Evolutionary conservation across 2,329 filamentous ascomycete species (phyloP).

Genomic region (Aphanocladium album): DNA sequence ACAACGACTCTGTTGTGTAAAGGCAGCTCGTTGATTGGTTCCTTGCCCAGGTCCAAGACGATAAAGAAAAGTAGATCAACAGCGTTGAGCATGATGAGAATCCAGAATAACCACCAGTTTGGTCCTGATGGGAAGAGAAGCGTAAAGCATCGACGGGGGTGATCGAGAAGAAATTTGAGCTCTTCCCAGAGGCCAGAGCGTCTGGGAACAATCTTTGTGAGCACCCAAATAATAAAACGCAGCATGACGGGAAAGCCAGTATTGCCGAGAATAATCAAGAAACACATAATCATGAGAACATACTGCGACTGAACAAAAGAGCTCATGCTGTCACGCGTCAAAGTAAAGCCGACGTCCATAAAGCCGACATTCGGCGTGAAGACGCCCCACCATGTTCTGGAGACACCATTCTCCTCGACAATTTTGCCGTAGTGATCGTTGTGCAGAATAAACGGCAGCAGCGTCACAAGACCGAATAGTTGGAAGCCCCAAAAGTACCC

Average conservation of each 20-base stretch:
- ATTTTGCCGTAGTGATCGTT: slow-evolving; percentile 57
- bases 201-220: slow-evolving; percentile 60
- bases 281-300: slow-evolving; percentile 70
- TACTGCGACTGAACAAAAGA: slow-evolving; percentile 77
- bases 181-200: slow-evolving; percentile 80
- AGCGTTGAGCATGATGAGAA: slow-evolving; percentile 75
- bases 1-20: slow-evolving; percentile 73
- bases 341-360: slow-evolving; percentile 89
- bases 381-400: slow-evolving; percentile 82
- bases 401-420: slow-evolving; percentile 57
- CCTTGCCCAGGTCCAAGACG: slow-evolving; percentile 77
- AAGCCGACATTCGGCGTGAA: slow-evolving; percentile 86
- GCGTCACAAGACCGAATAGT: slow-evolving; percentile 64
- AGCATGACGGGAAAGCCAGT: slow-evolving; percentile 95
- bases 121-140: slow-evolving; percentile 83
- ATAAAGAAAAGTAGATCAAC: slow-evolving; percentile 89
- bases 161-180: slow-evolving; percentile 82
- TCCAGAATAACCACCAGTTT: slow-evolving; percentile 93
- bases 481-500: slow-evolving; percentile 82
- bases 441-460: slow-evolving; percentile 76
- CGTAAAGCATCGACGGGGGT: slow-evolving; percentile 93
- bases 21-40: slow-evolving; percentile 62
- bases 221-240: slow-evolving; percentile 83
- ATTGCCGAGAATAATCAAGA: slow-evolving; percentile 90
- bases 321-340: slow-evolving; percentile 91